Base-by-base conservation (phyloP, 1,284 basidiomycete species). In the Apiotrichum domesticum region DNA sequence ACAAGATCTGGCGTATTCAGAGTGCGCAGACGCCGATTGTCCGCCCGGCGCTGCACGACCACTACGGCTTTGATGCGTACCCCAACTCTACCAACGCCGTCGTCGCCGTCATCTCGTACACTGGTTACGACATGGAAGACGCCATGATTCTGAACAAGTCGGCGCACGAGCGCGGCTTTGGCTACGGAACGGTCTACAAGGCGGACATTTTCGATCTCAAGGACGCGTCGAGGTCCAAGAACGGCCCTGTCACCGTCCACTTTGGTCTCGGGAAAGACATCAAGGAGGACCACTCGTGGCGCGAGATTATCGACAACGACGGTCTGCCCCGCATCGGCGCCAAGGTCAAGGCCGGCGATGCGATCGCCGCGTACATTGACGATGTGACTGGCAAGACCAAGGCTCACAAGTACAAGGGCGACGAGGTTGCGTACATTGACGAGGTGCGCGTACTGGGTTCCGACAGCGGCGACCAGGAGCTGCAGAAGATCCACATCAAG, bases 101-200 rank as follows among this genome's bases (percentile, higher is more conserved):
- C 57, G 96, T 99, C 52, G 96, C 96, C 29, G 96, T 99, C 72
- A 98, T 99, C 66, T 98, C 96, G 0, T 99, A 99, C 76, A 99
- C 96, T 0, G 96, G 96, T 6, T 99, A 99, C 78, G 96, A 99
- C 75, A 99, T 99, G 96, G 96, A 99, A 79, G 96, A 99, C 69
- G 96, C 96, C 61, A 99, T 99, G 96, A 98, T 99, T 66, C 79
- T 99, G 53, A 99, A 99, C 79, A 98, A 98, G 80, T 98, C 93
- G 4, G 88, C 92, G 3, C 93, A 98, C 73, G 96, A 99, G 78
- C 87, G 96, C 45, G 96, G 96, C 0, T 99, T 99, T 73, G 93
- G 83, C 0, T 97, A 98, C 72, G 96, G 96, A 29, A 92, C 93
- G 1, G 85, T 99, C 42, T 98, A 98, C 82, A 98, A 98, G 78